Evolutionary conservation across 169 alveolate genomes (phyloP).

Genomic region (Plasmodium vinckei): DNA sequence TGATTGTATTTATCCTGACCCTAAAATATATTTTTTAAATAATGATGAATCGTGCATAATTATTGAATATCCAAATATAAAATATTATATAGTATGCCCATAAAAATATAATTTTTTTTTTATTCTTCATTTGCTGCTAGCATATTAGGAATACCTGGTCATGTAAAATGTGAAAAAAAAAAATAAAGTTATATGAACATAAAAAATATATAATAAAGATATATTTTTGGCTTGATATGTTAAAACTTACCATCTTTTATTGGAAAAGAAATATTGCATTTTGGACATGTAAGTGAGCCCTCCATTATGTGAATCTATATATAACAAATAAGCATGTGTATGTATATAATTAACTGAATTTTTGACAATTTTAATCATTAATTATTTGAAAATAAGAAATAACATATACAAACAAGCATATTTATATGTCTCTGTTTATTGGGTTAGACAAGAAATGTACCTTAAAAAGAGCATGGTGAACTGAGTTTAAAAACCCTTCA

Average conservation of each 20-base stretch:
- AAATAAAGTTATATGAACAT: constrained; percentile 47
- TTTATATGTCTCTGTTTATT: not conserved
- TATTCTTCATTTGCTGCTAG: constrained; percentile 50
- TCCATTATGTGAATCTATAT: constrained; percentile 83
- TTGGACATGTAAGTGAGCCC: constrained; percentile 83
- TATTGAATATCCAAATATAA: constrained; percentile 70
- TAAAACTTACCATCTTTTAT: constrained; percentile 81
- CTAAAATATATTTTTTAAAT: constrained; percentile 40
- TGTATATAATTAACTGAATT: not conserved
- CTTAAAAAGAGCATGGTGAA: constrained; percentile 82
- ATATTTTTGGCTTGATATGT: not conserved
- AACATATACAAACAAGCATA: no score
- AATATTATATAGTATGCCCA: constrained; percentile 45
- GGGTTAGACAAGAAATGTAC: constrained; percentile 30
- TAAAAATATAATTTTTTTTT: constrained; percentile 22
- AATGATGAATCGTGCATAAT: constrained; percentile 58
- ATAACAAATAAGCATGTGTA: not conserved
- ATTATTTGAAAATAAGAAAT: no score
- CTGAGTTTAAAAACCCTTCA: constrained; percentile 79
- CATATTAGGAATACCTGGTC: constrained; percentile 72
- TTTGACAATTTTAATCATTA: not conserved
- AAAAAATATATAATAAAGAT: constrained; percentile 74
- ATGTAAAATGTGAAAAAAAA: not conserved
- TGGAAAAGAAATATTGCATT: constrained; percentile 79
- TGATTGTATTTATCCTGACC: constrained; percentile 39